phyloP scores from a whole-genome alignment of 495 filamentous ascomycete species.

The Penicillium tannophilum region DNA sequence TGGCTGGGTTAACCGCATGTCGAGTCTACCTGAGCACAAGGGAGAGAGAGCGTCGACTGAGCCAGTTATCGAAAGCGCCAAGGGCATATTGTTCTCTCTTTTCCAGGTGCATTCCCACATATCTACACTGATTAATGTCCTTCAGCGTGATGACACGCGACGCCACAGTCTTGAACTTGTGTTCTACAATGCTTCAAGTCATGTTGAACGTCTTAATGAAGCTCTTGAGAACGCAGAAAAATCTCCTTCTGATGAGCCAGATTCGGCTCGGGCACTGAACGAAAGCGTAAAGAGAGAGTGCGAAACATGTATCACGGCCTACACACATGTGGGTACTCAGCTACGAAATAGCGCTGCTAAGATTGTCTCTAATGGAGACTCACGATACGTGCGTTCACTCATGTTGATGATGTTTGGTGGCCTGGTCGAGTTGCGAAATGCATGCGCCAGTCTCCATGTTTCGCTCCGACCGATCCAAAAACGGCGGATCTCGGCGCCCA shows the following conservation, averaged over 20 bases:
- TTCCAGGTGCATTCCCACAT: slow-evolving; percentile 79
- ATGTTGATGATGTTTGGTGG: slow-evolving; percentile 81
- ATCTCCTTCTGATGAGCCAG: slow-evolving; percentile 35
- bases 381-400: slow-evolving; percentile 76
- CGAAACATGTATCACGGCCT: slow-evolving; percentile 72
- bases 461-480: slow-evolving; percentile 27
- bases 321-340: slow-evolving; percentile 71
- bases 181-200: slow-evolving; percentile 73
- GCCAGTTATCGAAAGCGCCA: slow-evolving; percentile 75
- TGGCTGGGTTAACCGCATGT: slow-evolving; percentile 72
- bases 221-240: slow-evolving; percentile 68
- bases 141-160: slow-evolving; percentile 65
- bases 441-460: slow-evolving; percentile 46
- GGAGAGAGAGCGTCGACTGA: slow-evolving; percentile 59
- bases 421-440: slow-evolving; percentile 70
- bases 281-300: slow-evolving; percentile 66
- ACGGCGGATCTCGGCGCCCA: slow-evolving; percentile 25
- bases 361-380: slow-evolving; percentile 73
- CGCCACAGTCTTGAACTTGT: slow-evolving; percentile 75
- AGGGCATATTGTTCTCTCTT: slow-evolving; percentile 84
- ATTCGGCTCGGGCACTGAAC: slow-evolving; percentile 46
- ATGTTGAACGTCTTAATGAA: slow-evolving; percentile 73
- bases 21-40: slow-evolving; percentile 81
- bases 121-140: slow-evolving; percentile 68
- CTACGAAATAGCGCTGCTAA: slow-evolving; percentile 69